These are phyloP conservation scores for Xylariaceae sp. DNA, from an alignment of 2,329 filamentous ascomycete genomes.

Conservation along the genomic window DNA sequence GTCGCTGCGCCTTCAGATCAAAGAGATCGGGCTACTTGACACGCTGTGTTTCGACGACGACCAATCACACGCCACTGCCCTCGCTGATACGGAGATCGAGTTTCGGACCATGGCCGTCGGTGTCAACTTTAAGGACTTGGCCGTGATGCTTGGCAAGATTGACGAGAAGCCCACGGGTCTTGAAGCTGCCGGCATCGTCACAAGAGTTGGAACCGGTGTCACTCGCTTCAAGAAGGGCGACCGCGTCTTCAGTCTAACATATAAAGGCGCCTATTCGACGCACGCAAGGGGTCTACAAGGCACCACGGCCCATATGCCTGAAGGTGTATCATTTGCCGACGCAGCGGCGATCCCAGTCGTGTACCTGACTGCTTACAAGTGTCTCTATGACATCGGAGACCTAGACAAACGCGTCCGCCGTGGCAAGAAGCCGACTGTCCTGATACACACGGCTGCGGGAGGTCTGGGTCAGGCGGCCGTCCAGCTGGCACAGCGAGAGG, in stretches of 20 bases:
- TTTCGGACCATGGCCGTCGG: slow-evolving; percentile 15
- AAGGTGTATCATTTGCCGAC: slow-evolving; percentile 13
- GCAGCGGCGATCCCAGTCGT: slow-evolving; percentile 22
- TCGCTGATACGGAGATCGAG: slow-evolving; percentile 17
- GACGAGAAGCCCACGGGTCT: slow-evolving; percentile 9
- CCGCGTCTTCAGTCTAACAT: slow-evolving; percentile 21
- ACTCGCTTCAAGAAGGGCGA: slow-evolving; percentile 14
- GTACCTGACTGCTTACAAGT: slow-evolving; percentile 18
- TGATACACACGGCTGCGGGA: slow-evolving; percentile 20
- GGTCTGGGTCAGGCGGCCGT: slow-evolving; percentile 16
- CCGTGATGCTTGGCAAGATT: slow-evolving; percentile 11
- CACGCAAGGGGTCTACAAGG: slow-evolving; percentile 15
- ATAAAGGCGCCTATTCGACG: slow-evolving; percentile 20
- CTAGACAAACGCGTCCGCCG: slow-evolving; percentile 16
- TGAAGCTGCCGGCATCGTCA: slow-evolving; percentile 31
- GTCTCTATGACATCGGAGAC: slow-evolving; percentile 22
- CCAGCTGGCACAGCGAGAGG: slow-evolving; percentile 13
- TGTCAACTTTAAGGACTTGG: slow-evolving; percentile 14
- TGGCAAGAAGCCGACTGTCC: slow-evolving; percentile 5
- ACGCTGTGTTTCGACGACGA: slow-evolving; percentile 20
- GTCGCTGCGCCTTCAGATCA: slow-evolving; percentile 8
- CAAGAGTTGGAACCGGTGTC: slow-evolving; percentile 18
- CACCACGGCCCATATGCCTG: slow-evolving; percentile 17
- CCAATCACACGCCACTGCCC: not conserved
- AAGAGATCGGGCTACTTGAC: slow-evolving; percentile 15